phyloP scores from a whole-genome alignment of 2,329 filamentous ascomycete genomes.

The Aspergillus melleus region DNA sequence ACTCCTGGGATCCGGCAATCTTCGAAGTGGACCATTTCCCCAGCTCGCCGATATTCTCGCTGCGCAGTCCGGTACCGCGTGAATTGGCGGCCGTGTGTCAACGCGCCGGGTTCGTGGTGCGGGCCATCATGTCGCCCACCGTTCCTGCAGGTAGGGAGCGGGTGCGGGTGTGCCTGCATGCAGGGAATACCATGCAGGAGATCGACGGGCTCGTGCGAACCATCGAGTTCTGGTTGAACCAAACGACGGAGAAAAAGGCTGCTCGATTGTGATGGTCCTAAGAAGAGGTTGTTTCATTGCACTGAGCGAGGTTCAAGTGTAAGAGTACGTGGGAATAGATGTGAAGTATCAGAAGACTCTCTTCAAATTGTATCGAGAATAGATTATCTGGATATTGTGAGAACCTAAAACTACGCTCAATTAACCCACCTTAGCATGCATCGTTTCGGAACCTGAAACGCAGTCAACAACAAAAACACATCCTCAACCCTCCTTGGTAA shows the following conservation, averaged over 20 bases:
- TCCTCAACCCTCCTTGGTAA: too few relatives aligned
- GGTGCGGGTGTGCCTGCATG: constrained; percentile 67
- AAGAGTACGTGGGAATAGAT: too few relatives aligned
- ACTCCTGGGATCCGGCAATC: constrained; percentile 24
- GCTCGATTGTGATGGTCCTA: constrained; percentile 7
- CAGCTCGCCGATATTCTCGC: constrained; percentile 63
- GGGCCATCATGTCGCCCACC: constrained; percentile 68
- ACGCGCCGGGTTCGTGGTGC: constrained; percentile 57
- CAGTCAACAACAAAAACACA: too few relatives aligned
- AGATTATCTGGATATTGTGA: too few relatives aligned
- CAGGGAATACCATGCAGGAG: constrained; percentile 61
- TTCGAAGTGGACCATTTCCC: constrained; percentile 46
- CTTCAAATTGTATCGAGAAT: too few relatives aligned
- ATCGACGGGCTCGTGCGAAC: constrained; percentile 54
- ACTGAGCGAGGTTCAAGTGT: too few relatives aligned
- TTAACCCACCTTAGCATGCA: background rate
- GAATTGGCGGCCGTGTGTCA: constrained; percentile 63
- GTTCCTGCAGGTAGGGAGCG: constrained; percentile 64
- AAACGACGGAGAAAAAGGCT: constrained; percentile 10
- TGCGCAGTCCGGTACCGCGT: constrained; percentile 60
- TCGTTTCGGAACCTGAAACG: too few relatives aligned
- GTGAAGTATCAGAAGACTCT: too few relatives aligned
- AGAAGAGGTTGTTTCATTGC: background rate
- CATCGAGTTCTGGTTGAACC: constrained; percentile 52
- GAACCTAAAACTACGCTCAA: background rate